Evolutionary conservation across 352 stramenopile species (phyloP), one percentile per base, ranked within the genome.

Genomic region (Blastocystis hominis): DNA sequence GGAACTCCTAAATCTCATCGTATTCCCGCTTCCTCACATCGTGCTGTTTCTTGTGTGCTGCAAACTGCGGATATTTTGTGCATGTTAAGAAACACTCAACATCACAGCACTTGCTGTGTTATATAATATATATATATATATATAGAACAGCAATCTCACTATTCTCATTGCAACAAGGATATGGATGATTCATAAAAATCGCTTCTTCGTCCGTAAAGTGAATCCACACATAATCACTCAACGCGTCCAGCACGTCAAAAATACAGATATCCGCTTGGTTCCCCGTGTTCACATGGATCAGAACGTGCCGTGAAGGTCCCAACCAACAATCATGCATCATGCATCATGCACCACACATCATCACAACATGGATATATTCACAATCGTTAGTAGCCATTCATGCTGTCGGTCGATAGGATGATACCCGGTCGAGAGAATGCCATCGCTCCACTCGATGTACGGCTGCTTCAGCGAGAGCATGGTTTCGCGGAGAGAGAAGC

Each of bases 361-460:
- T 13, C 50, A 13, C n/a, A n/a, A n/a, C 36, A 50, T 30, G 72
- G 72, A 84, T 84, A 84, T 84, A 53, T 84, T 84, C 15, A 84
- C 30, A 47, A 84, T 84, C 30, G 72, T 84, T 2, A 84, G 46
- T 7, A 84, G 47, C 72, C 72, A 84, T 34, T 84, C 44, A 47
- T 84, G 72, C 56, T 84, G 72, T 24, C 72, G 72, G 55, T 84
- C 72, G 56, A 84, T 84, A 15, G 72, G 72, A 3, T 66, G 55
- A 30, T 84, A 84, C 34, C 72, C 72, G 17, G 72, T 84, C 40
- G 72, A 84, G 34, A 84, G 42, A 34, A 84, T 84, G 40, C 72
- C 55, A 30, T 84, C 72, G 56, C 72, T 84, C 72, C 72, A 84
- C 56, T 84, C 72, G 50, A 84, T 84, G 50, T 84, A 84, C 2